phyloP scores from a whole-genome alignment of 202 grass and related monocot genomes.

The Setaria viridis region DNA sequence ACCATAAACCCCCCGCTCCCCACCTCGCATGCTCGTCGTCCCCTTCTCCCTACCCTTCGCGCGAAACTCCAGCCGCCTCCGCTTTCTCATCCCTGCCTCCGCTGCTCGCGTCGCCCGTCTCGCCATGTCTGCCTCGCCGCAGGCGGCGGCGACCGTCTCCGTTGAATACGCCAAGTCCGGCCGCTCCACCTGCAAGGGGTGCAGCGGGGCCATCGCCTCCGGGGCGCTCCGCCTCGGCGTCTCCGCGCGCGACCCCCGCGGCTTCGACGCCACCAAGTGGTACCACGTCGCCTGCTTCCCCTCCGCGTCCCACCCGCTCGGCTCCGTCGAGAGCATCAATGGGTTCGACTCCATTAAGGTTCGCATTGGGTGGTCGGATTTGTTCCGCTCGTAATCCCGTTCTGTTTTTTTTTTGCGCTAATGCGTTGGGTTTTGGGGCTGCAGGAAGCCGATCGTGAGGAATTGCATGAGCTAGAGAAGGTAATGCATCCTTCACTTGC shows the following conservation, averaged over 20 bases:
- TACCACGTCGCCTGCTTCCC: slow-evolving; percentile 80
- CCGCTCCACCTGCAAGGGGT: slow-evolving; percentile 76
- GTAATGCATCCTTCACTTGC: slow-evolving; percentile 37
- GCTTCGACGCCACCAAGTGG: slow-evolving; percentile 72
- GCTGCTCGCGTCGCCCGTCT: not conserved
- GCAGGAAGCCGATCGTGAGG: slow-evolving; percentile 63
- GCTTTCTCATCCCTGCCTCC: not conserved
- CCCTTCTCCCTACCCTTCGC: slow-evolving; percentile 24
- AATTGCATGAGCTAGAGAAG: slow-evolving; percentile 60
- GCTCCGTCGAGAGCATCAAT: slow-evolving; percentile 58
- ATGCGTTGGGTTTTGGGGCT: slow-evolving; percentile 27
- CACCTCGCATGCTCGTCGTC: slow-evolving; percentile 26
- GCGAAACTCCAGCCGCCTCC: slow-evolving; percentile 9
- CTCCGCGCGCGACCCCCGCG: slow-evolving; percentile 52
- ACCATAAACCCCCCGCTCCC: not conserved
- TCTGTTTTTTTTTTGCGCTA: slow-evolving; percentile 8
- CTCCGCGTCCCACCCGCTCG: slow-evolving; percentile 45
- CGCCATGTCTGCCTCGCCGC: slow-evolving; percentile 42
- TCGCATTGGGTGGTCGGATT: not conserved
- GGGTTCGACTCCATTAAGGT: slow-evolving; percentile 85
- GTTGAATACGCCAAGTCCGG: slow-evolving; percentile 81
- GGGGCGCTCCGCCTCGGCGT: slow-evolving; percentile 67
- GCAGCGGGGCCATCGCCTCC: slow-evolving; percentile 55
- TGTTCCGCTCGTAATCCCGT: not conserved
- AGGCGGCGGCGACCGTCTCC: slow-evolving; percentile 50